Base-by-base conservation (phyloP, 805 yeast species). In the Nakazawaea wyomingensis region DNA sequence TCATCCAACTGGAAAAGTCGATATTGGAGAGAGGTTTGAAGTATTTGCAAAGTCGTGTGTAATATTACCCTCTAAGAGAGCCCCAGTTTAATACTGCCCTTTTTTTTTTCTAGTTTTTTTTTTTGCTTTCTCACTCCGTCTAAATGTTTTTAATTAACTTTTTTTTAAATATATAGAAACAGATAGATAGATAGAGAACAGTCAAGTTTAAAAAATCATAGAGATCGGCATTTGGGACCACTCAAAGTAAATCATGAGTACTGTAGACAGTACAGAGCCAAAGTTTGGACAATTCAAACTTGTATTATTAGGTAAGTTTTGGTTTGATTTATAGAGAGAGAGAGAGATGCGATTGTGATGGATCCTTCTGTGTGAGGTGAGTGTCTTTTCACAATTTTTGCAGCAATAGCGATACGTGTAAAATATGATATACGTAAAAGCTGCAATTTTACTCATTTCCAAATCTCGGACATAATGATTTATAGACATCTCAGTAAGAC, bases 271-370 rank as follows among this genome's bases (percentile, higher is more conserved):
- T 11, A 18, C 41, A 28, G 52, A 49, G 34, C 54, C 50, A 37
- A 63, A 66, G 36, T 68, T 70, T 50, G 78, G 76, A 4, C 79
- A 74, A 56, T 72, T 78, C 55, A 81, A 81, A 53, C 64, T 81
- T 16, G 87, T 81, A 1, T 68, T 81, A 32, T 55, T 71, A 20
- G 68, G 66, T 58, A 52, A 27, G 62, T 56, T 18, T 28, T 27
- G 5, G 16, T 22, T 13, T 10, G n/a, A n/a, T n/a, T n/a, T n/a
- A n/a, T n/a, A n/a, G n/a, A n/a, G n/a, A n/a, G n/a, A n/a, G n/a
- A n/a, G n/a, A n/a, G n/a, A n/a, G n/a, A n/a, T n/a, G n/a, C n/a
- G n/a, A n/a, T n/a, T n/a, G n/a, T n/a, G n/a, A n/a, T n/a, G n/a
- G n/a, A n/a, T n/a, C n/a, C n/a, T n/a, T n/a, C n/a, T n/a, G n/a